Conservation (phyloP, 306 rosid genomes). For the Pyrus pyrifolia region DNA sequence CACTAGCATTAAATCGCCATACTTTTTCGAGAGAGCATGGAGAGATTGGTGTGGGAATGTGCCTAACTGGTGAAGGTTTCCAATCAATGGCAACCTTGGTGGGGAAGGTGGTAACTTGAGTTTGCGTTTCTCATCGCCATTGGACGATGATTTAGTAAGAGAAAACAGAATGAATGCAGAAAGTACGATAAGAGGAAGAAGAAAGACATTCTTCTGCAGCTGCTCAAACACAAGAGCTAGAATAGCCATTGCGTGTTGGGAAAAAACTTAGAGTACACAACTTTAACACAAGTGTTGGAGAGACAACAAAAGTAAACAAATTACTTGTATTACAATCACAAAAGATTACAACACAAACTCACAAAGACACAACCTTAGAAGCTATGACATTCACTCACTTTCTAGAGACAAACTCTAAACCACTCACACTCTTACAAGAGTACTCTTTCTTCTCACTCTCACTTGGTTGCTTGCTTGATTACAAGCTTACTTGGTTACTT, state of each 20-base stretch:
- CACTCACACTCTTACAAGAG: too few relatives aligned
- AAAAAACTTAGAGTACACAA: too few relatives aligned
- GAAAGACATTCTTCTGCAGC: background rate
- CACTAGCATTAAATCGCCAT: conserved; percentile 32
- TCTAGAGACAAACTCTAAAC: too few relatives aligned
- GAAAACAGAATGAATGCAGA: background rate
- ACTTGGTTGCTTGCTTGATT: too few relatives aligned
- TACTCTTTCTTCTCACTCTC: too few relatives aligned
- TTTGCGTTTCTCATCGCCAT: background rate
- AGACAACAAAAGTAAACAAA: too few relatives aligned
- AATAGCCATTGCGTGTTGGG: background rate
- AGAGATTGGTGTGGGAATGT: conserved; percentile 27
- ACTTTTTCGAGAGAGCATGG: conserved; percentile 10
- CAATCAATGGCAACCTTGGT: conserved; percentile 28
- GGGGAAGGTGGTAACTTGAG: conserved; percentile 33
- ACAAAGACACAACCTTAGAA: too few relatives aligned
- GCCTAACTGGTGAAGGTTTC: conserved; percentile 41
- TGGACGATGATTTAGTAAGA: background rate
- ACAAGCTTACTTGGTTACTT: too few relatives aligned
- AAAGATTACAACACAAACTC: too few relatives aligned
- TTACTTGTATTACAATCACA: too few relatives aligned
- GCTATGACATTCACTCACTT: too few relatives aligned
- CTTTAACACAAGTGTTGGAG: too few relatives aligned
- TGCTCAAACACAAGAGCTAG: background rate
- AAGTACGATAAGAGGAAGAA: background rate